A percentile compares a stretch with the other conserved stretches of the same genome.
Evolutionary conservation across 306 rosid genomes (phyloP).

Genomic region (Medicago lupulina): DNA sequence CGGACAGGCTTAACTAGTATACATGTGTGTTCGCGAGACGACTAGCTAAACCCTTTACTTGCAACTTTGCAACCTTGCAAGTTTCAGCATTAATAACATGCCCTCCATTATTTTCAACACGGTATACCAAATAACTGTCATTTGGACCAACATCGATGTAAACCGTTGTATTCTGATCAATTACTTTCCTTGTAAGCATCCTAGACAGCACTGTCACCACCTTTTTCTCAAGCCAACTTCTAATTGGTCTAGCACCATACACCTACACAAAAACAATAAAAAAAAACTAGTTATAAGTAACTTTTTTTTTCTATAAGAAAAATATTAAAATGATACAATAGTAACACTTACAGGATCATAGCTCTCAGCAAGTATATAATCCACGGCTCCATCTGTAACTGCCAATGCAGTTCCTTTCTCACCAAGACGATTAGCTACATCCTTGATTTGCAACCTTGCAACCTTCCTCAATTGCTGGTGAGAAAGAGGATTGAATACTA

Average conservation of each 20-base stretch:
- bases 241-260: constrained; percentile 87
- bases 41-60: too few relatives aligned
- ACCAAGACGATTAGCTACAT: constrained; percentile 74
- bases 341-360: too few relatives aligned
- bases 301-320: too few relatives aligned
- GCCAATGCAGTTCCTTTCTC: constrained; percentile 80
- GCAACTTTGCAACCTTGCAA: too few relatives aligned
- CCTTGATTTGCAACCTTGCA: constrained; percentile 87
- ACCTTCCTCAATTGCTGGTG: constrained; percentile 83
- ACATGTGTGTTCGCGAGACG: too few relatives aligned
- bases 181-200: constrained; percentile 79
- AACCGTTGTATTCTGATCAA: constrained; percentile 88
- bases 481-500: constrained; percentile 83
- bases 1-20: too few relatives aligned
- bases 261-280: constrained; percentile 50
- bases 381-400: not conserved
- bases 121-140: constrained; percentile 53
- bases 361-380: too few relatives aligned
- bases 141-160: constrained; percentile 68
- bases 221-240: constrained; percentile 93
- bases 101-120: constrained; percentile 81
- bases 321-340: not conserved
- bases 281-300: not conserved
- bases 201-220: constrained; percentile 90
- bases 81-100: constrained; percentile 54